Evolutionary conservation across 768 basidiomycete genomes (phyloP).

Genomic region (Lactarius tabidus): DNA sequence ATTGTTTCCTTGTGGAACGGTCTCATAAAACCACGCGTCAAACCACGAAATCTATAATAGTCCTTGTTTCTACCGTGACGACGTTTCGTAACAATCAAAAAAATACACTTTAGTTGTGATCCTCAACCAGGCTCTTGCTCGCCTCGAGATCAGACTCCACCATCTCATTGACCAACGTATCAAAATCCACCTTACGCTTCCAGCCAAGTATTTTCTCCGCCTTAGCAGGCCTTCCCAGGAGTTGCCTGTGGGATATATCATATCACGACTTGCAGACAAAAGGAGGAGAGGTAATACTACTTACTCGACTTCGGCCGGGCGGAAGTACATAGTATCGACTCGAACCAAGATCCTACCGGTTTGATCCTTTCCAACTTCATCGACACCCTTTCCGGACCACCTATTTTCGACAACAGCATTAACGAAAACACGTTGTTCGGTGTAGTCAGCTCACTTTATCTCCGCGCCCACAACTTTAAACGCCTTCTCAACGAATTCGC

Average conservation of each 20-base stretch:
- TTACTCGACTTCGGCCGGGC: constrained; percentile 92
- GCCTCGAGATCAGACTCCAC: constrained; percentile 77
- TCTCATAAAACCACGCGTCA: background rate
- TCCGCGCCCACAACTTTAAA: constrained; percentile 65
- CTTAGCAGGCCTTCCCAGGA: constrained; percentile 86
- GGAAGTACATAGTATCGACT: constrained; percentile 88
- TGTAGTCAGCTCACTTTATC: constrained; percentile 48
- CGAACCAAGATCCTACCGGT: constrained; percentile 72
- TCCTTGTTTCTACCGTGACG: background rate
- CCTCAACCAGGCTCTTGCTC: constrained; percentile 68
- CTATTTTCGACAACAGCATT: constrained; percentile 34
- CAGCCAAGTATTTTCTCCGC: constrained; percentile 86
- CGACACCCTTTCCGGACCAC: constrained; percentile 73
- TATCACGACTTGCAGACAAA: constrained; percentile 2
- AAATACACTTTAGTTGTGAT: constrained; percentile 60
- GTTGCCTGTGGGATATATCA: constrained; percentile 45
- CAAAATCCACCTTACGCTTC: constrained; percentile 84
- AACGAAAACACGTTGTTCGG: background rate
- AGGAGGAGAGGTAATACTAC: constrained; percentile 33
- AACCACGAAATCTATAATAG: background rate
- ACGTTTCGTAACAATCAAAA: background rate
- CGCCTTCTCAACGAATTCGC: constrained; percentile 88
- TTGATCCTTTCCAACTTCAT: constrained; percentile 76
- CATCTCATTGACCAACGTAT: constrained; percentile 88
- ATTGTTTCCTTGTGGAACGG: background rate